phyloP scores from a whole-genome alignment of 805 yeast species.

The Kazachstania martiniae region DNA sequence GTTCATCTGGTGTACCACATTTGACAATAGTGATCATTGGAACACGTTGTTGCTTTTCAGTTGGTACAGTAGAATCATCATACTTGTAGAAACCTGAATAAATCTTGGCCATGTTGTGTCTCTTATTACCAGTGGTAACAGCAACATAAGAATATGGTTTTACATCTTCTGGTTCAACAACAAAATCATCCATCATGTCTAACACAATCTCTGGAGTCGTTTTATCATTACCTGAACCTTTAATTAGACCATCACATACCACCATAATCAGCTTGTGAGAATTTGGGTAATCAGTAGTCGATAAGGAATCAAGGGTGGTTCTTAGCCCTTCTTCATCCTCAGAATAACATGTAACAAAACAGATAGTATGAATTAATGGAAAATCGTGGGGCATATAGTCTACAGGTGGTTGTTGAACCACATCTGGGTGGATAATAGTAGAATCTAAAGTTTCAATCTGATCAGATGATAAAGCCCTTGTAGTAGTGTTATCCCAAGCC shows the following conservation, averaged over 20 bases:
- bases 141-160: constrained; percentile 83
- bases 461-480: constrained; percentile 4
- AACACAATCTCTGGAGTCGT: constrained; percentile 87
- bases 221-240: constrained; percentile 84
- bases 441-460: constrained; percentile 41
- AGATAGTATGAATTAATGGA: constrained; percentile 65
- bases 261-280: constrained; percentile 81
- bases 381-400: constrained; percentile 78
- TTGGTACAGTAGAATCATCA: constrained; percentile 61
- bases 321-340: constrained; percentile 83
- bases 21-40: constrained; percentile 74
- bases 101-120: constrained; percentile 97
- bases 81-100: constrained; percentile 91
- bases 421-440: constrained; percentile 59
- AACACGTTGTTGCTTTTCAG: constrained; percentile 74
- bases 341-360: constrained; percentile 86
- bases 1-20: constrained; percentile 81
- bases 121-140: constrained; percentile 85
- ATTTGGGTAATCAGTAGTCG: constrained; percentile 93
- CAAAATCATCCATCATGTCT: constrained; percentile 75
- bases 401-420: constrained; percentile 84
- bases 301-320: constrained; percentile 80
- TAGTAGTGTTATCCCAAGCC: constrained; percentile 8
- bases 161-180: constrained; percentile 63
- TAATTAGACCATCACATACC: constrained; percentile 88